Evolutionary conservation across 2,329 filamentous ascomycete species (phyloP), one percentile per base, ranked within the genome.

Genomic region (Zasmidium angulare): DNA sequence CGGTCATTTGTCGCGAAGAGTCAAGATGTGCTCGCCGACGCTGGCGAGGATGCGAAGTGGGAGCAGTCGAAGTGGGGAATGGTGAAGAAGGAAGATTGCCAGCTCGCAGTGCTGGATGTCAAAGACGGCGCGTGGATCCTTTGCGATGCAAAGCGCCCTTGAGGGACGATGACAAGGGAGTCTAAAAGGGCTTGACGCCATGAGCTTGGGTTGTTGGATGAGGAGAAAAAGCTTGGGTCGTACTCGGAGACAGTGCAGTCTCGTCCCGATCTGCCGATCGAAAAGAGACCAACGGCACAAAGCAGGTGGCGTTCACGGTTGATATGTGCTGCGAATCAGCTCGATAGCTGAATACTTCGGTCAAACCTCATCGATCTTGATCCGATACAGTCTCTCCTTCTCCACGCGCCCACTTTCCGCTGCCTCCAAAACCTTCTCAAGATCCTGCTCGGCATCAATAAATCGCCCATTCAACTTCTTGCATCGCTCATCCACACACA

Each of bases 401-500:
- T 59, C 31, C 24, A 59, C 50, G 11, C 50, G 21, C 20, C 56
- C 56, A 7, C 26, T 54, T 26, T 59, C 56, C 2, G 46, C 56
- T 10, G 43, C 51, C 19, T 59, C 40, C 29, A 55, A 31, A 9
- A 59, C 51, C 46, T 50, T 36, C 29, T 50, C 51, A 20, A 59
- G 21, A 50, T 59, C 46, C 46, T 59, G 56, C 51, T 59, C 56
- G 10, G 43, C 46, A 22, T 59, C 50, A 20, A 59, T 46, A 26
- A 50, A 59, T 3, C 46, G 46, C 11, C 56, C 56, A 46, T 43
- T 48, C 50, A 59, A 19, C 21, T 22, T 7, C 21, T 54, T 54
- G 23, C 50, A 59, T 11, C 56, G 49, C 22, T 59, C 56, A 20
- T 59, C 56, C 11, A 29, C 56, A 50, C 56, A 59, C n/a, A 59